Percentiles rank a stretch among this genome's conserved stretches.
Evolutionary conservation across 2,329 filamentous ascomycete genomes (phyloP).

Genomic region (Diaporthe sp.): DNA sequence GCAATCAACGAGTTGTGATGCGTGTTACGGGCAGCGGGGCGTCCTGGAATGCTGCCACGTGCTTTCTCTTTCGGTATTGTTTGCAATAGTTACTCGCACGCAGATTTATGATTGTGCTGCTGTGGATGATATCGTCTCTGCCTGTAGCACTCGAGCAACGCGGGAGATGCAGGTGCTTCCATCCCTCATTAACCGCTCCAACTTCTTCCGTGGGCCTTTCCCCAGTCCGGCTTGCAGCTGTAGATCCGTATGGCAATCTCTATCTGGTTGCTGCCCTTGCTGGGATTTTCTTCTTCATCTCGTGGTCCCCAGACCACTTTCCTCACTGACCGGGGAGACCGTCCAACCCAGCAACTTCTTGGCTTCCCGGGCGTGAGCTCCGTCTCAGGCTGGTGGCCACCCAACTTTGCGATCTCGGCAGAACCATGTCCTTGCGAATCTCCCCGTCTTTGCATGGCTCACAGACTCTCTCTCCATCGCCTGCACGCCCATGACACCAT

Average conservation of each 20-base stretch:
- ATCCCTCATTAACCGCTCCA: background rate
- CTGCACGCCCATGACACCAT: background rate
- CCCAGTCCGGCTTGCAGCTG: background rate
- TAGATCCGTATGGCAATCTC: background rate
- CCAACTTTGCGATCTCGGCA: no score
- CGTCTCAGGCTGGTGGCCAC: no score
- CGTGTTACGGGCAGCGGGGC: background rate
- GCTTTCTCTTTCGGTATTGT: background rate
- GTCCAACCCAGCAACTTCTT: no score
- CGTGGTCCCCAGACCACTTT: no score
- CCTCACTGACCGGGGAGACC: no score
- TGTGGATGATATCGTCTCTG: background rate
- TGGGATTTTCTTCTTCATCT: background rate
- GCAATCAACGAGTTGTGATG: background rate
- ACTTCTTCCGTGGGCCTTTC: background rate
- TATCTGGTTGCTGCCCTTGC: background rate
- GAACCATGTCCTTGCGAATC: background rate
- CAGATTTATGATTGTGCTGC: background rate
- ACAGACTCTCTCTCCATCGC: background rate
- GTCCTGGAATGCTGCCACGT: background rate
- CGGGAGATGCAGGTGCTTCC: background rate
- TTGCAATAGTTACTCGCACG: background rate
- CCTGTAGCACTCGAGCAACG: background rate
- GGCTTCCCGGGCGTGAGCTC: no score
- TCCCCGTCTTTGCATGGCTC: background rate